These are phyloP conservation scores for Helichrysum umbraculigerum DNA, from an alignment of 129 eudicot species.

Conservation along the genomic window DNA sequence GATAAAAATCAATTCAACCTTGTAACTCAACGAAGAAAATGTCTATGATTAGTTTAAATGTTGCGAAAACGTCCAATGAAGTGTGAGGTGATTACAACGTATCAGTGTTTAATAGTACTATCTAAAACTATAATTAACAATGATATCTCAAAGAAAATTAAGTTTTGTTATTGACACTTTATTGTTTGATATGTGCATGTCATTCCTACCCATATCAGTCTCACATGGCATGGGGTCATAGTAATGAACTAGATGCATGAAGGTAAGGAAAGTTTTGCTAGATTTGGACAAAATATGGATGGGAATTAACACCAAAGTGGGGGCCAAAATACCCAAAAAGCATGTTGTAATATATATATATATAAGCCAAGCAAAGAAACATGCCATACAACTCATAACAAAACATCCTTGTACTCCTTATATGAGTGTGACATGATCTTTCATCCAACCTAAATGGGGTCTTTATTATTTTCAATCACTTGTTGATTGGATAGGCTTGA, in stretches of 20 bases:
- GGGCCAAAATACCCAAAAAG: constrained; percentile 33
- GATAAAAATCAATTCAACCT: background rate
- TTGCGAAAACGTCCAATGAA: background rate
- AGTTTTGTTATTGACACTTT: constrained; percentile 16
- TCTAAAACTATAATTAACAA: background rate
- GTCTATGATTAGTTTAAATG: background rate
- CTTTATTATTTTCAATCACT: constrained; percentile 38
- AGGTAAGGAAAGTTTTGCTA: constrained; percentile 30
- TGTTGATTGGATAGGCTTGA: constrained; percentile 38
- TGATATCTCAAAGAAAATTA: constrained; percentile 6
- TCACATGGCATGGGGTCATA: constrained; percentile 46
- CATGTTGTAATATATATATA: constrained; percentile 32
- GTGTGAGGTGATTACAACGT: constrained; percentile 2
- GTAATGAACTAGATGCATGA: constrained; percentile 35
- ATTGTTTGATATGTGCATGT: constrained; percentile 31
- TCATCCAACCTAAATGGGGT: constrained; percentile 42
- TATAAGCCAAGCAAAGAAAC: constrained; percentile 32
- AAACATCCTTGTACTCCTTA: constrained; percentile 36
- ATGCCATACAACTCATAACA: constrained; percentile 35
- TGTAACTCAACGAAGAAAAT: too few relatives aligned
- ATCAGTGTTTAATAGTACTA: background rate
- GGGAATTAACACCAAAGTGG: constrained; percentile 27
- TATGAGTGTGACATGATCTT: constrained; percentile 39
- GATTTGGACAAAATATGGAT: constrained; percentile 42
- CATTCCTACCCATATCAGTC: constrained; percentile 23